Evolutionary conservation across 2,329 filamentous ascomycete genomes (phyloP), one percentile per base, ranked within the genome.

Genomic region (Fusarium equiseti): DNA sequence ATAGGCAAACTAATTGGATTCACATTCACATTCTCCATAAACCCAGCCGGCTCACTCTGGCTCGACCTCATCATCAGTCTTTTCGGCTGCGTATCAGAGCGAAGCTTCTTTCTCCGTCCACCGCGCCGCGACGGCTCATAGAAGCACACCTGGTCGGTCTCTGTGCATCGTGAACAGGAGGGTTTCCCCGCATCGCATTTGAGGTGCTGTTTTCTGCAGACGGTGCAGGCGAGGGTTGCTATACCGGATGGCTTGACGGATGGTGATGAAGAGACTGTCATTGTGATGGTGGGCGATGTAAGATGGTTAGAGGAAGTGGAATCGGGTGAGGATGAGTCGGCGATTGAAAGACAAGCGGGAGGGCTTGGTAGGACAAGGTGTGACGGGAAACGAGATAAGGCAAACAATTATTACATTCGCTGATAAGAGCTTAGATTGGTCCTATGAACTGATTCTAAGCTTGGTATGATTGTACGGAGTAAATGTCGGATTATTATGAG

Each of bases 71-170:
- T 52, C 5, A 16, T 22, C 0, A 43, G n/a, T 4, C 22, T 35
- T 6, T 24, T 51, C 11, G 46, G 59, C 5, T 58, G 61, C 0
- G 48, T 12, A 2, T 65, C 60, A 3, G 52, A 50, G 3, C 40
- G 63, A 42, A 59, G 52, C 27, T 66, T 62, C 26, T 73, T 73
- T 10, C 71, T 59, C 1, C 71, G 61, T 20, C 70, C 71, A 5
- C 72, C 72, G 1, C 72, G 72, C 11, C 72, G 70, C 48, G 72
- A 74, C 9, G 72, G 72, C 15, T 74, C 67, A 9, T 74, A 74
- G 8, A 61, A 60, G 55, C 72, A 74, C 5, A 59, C 35, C 8
- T 51, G 52, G 0, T 50, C 57, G 1, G 60, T 52, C 15, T 71
- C 59, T 22, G 45, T 50, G 32, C 72, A 74, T 22, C 72, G 67